Conservation (phyloP, 1,139 yeast genomes). For the Suhomyces chickasaworum region DNA sequence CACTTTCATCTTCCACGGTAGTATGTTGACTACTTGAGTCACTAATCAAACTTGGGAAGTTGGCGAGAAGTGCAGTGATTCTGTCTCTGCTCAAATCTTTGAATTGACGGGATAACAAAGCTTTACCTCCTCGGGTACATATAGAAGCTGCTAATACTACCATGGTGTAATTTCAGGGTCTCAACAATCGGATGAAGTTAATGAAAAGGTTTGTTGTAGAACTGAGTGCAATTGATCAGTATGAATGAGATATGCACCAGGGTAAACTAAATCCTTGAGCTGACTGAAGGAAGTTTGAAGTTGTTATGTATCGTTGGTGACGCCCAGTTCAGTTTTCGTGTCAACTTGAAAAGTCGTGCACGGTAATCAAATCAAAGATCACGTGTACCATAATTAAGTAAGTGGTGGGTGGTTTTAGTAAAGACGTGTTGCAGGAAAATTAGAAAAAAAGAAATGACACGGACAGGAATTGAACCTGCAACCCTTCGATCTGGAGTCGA, state of each 20-base stretch:
- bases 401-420: too few relatives aligned
- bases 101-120: conserved; percentile 91
- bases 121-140: conserved; percentile 93
- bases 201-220: not conserved
- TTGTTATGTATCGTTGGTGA: conserved; percentile 7
- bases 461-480: conserved; percentile 34
- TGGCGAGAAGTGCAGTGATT: conserved; percentile 82
- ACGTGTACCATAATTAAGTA: too few relatives aligned
- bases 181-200: not conserved
- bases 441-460: conserved; percentile 15
- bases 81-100: conserved; percentile 82
- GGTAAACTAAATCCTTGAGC: not conserved
- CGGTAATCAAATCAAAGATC: not conserved
- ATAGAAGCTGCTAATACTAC: conserved; percentile 86
- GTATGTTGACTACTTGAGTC: conserved; percentile 82
- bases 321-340: conserved; percentile 14
- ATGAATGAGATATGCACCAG: not conserved
- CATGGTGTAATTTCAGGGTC: conserved; percentile 16
- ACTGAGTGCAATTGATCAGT: conserved; percentile 6
- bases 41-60: conserved; percentile 79
- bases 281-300: not conserved
- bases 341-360: conserved; percentile 15
- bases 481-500: conserved; percentile 80
- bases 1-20: conserved; percentile 89
- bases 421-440: not conserved